Evolutionary conservation across 2,329 filamentous ascomycete species (phyloP).

Genomic region (Fusarium hainanense): DNA sequence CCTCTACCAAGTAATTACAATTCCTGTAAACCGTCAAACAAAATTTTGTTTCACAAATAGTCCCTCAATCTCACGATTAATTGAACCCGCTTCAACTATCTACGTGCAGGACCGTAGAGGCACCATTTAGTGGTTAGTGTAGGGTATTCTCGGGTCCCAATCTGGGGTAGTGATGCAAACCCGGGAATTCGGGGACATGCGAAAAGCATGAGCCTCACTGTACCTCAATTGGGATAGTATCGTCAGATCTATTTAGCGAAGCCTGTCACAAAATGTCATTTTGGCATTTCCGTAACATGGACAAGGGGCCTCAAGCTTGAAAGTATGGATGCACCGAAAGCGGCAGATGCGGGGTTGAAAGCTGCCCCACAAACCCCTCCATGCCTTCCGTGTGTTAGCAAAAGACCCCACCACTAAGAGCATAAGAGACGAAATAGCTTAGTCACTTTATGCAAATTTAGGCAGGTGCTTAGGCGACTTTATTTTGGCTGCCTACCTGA

Average conservation of each 20-base stretch:
- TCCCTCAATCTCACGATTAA: background rate
- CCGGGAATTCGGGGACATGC: background rate
- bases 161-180: background rate
- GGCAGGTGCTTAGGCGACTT: too few species aligned
- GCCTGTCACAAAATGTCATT: background rate
- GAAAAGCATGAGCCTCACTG: background rate
- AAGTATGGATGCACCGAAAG: background rate
- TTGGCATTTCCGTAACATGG: background rate
- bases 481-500: too few species aligned
- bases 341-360: background rate
- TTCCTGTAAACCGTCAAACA: background rate
- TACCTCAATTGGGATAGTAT: background rate
- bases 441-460: too few species aligned
- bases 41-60: accelerated
- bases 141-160: background rate
- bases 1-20: too few species aligned
- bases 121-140: background rate
- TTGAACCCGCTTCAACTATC: background rate
- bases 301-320: background rate
- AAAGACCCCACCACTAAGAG: too few species aligned
- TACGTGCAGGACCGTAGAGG: background rate
- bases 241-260: background rate
- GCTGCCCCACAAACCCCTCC: background rate
- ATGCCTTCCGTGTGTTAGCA: too few species aligned
- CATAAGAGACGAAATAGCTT: too few species aligned